These are phyloP conservation scores for Eucalyptus leucophloia DNA, from an alignment of 345 rosid genomes.

Conservation along the genomic window DNA sequence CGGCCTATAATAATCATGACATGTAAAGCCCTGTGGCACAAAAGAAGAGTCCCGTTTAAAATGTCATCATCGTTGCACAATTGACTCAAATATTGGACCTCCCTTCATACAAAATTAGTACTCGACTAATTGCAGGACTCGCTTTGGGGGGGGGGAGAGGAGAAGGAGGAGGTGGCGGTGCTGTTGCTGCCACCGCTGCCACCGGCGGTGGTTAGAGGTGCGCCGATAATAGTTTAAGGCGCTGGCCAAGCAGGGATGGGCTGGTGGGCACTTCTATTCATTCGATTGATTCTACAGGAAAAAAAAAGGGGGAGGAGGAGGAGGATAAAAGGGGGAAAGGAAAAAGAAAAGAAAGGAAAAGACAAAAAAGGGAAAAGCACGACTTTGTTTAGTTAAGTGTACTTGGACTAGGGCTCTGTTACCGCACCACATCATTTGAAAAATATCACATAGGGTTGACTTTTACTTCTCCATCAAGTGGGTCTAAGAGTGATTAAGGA, in stretches of 20 bases:
- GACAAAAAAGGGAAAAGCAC: neutral
- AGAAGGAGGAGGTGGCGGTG: neutral
- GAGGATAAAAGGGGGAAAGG: neutral
- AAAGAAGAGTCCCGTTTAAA: neutral
- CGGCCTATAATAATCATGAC: fast-evolving
- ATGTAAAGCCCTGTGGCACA: neutral
- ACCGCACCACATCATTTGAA: neutral
- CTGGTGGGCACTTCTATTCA: neutral
- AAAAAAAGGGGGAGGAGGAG: neutral
- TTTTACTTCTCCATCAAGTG: neutral
- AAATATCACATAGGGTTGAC: neutral
- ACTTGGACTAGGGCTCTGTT: neutral
- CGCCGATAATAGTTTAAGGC: neutral
- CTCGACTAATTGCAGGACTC: neutral
- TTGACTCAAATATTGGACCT: neutral
- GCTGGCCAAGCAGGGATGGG: neutral
- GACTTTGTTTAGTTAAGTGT: neutral
- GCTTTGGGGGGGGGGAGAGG: fast-evolving
- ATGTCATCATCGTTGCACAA: fast-evolving
- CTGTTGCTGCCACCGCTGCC: fast-evolving
- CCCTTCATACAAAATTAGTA: no score
- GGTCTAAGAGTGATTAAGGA: neutral
- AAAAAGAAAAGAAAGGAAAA: neutral
- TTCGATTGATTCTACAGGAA: neutral
- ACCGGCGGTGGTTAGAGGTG: neutral